Base-by-base conservation (phyloP, 345 rosid genomes). In the Rubroshorea leprosula region DNA sequence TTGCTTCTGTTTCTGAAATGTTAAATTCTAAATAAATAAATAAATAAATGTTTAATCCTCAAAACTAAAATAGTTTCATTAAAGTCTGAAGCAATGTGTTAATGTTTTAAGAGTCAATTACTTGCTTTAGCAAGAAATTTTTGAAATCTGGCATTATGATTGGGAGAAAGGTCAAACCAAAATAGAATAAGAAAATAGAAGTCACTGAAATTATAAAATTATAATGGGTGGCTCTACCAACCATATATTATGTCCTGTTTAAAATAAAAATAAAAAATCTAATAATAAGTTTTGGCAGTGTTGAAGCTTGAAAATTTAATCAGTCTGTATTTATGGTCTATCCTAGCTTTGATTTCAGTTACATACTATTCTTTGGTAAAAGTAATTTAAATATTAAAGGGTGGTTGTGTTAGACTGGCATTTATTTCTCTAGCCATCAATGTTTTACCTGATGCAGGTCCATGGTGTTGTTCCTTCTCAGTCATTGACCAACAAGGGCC, bases 71-170 rank as follows among this genome's bases (percentile, higher is more conserved):
- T 23, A 5, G 19, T 41, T n/a, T 59, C 21, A 25, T 49, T 55
- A 31, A 18, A 35, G n/a, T 16, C 48, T 50, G n/a, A 39, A 23
- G 0, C 23, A 3, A 15, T 9, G 21, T 41, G 1, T 21, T 6
- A 21, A 23, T 22, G 16, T 43, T 23, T 23, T 35, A 53, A 14
- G 6, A 24, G 20, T 29, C 49, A 50, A 38, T 51, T 13, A 50
- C 8, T 59, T 48, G 57, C 67, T 45, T 7, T 18, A 16, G 50
- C 54, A 27, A 67, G 55, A 55, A 63, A 49, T 18, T 27, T 66
- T 54, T 19, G 45, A 55, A 24, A 29, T 67, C 2, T 24, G n/a
- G n/a, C 4, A 17, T 12, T 11, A 6, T 26, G 6, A 6, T 55
- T 49, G 18, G 50, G 49, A 23, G 24, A 25, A 18, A 16, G 17